Evolutionary conservation across 2,329 filamentous ascomycete species (phyloP).

Genomic region (Dothistroma septosporum): DNA sequence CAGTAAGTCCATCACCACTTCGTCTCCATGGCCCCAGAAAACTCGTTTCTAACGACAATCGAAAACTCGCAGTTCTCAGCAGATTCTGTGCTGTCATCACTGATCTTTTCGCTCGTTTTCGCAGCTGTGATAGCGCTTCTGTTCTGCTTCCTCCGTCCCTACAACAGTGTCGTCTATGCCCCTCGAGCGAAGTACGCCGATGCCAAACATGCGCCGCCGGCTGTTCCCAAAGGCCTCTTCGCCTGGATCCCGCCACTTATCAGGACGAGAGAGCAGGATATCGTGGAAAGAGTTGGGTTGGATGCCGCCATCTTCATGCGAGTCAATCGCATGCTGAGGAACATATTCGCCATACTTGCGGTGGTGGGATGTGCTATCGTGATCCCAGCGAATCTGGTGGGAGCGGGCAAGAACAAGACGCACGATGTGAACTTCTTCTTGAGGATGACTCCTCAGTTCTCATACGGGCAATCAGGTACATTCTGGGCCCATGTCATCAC

Average conservation of each 20-base stretch:
- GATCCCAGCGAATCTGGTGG: slow-evolving; percentile 66
- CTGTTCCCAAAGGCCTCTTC: slow-evolving; percentile 79
- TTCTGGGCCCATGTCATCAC: slow-evolving; percentile 59
- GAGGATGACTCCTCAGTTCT: slow-evolving; percentile 55
- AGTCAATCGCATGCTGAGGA: slow-evolving; percentile 84
- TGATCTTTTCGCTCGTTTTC: slow-evolving; percentile 74
- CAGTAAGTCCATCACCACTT: not conserved
- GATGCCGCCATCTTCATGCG: slow-evolving; percentile 89
- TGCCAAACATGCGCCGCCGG: slow-evolving; percentile 80
- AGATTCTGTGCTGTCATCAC: slow-evolving; percentile 69
- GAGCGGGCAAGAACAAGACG: slow-evolving; percentile 27
- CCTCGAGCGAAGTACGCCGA: slow-evolving; percentile 92
- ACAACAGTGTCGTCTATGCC: slow-evolving; percentile 88
- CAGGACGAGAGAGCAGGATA: slow-evolving; percentile 68
- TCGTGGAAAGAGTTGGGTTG: slow-evolving; percentile 80
- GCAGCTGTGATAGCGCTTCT: slow-evolving; percentile 68
- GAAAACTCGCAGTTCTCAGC: slow-evolving; percentile 1
- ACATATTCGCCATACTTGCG: slow-evolving; percentile 73
- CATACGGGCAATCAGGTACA: slow-evolving; percentile 39
- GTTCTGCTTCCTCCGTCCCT: slow-evolving; percentile 87
- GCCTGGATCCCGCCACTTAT: slow-evolving; percentile 80
- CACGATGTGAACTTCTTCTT: slow-evolving; percentile 43
- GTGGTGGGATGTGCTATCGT: slow-evolving; percentile 72
- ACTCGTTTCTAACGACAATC: slow-evolving; percentile 4
- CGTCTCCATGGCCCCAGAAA: not conserved